phyloP scores from a whole-genome alignment of 1,139 yeast genomes.

The Yamadazyma dushanensis region DNA sequence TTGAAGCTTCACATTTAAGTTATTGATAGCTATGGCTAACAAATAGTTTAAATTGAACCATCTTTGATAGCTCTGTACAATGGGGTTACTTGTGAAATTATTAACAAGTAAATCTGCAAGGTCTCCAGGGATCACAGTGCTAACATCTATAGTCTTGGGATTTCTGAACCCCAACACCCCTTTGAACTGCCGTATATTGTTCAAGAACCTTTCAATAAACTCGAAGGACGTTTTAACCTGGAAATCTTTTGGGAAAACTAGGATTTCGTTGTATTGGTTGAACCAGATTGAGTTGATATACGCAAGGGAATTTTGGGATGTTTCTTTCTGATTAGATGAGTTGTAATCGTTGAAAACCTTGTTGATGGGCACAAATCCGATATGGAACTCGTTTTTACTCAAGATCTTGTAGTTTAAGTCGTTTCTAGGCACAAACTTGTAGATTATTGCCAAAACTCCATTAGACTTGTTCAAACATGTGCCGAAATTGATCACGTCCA shows the following conservation, averaged over 20 bases:
- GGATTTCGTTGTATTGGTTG: slow-evolving; percentile 18
- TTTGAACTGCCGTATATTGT: slow-evolving; percentile 21
- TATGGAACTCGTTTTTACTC: slow-evolving; percentile 25
- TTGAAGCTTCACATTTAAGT: slow-evolving; percentile 11
- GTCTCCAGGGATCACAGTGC: not conserved
- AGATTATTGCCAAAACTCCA: slow-evolving; percentile 27
- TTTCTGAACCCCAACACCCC: not conserved
- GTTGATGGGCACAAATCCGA: slow-evolving; percentile 16
- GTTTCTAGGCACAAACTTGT: slow-evolving; percentile 30
- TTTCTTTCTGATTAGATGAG: not conserved
- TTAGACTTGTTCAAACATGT: slow-evolving; percentile 17
- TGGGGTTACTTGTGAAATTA: slow-evolving; percentile 24
- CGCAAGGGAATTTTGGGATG: slow-evolving; percentile 16
- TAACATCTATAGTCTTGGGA: not conserved
- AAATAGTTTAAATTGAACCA: slow-evolving; percentile 27
- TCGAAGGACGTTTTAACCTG: slow-evolving; percentile 13
- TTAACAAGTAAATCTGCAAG: slow-evolving; percentile 16
- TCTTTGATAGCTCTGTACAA: slow-evolving; percentile 26
- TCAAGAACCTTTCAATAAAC: slow-evolving; percentile 19
- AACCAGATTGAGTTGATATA: slow-evolving; percentile 18
- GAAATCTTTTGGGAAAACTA: slow-evolving; percentile 21
- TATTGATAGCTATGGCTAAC: slow-evolving; percentile 18
- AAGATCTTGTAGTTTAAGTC: slow-evolving; percentile 30
- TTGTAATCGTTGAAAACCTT: not conserved
- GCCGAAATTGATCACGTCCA: slow-evolving; percentile 29